These are phyloP conservation scores for Kluyveromyces dobzhanskii DNA, from an alignment of 805 yeast genomes.

Conservation along the genomic window DNA sequence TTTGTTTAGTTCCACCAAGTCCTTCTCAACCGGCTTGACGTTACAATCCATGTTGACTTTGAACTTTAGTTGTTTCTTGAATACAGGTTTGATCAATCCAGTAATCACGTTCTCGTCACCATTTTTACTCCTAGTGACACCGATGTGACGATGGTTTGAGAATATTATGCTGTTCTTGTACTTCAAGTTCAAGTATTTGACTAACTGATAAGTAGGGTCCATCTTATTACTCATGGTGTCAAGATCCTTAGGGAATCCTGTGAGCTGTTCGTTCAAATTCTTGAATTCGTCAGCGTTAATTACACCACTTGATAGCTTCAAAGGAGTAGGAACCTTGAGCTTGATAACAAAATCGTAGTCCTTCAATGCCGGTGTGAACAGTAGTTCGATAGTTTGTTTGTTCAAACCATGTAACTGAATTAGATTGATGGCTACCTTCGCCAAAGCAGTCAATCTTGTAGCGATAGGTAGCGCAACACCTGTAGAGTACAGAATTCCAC, in stretches of 20 bases:
- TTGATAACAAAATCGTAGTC: constrained; percentile 80
- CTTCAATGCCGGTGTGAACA: constrained; percentile 73
- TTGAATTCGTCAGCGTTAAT: constrained; percentile 48
- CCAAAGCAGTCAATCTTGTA: constrained; percentile 76
- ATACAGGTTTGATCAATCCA: constrained; percentile 72
- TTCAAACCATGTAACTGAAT: constrained; percentile 39
- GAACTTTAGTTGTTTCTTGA: constrained; percentile 54
- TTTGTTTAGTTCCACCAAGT: constrained; percentile 53
- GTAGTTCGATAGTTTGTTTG: constrained; percentile 37
- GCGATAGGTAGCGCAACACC: constrained; percentile 66
- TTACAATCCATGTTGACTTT: constrained; percentile 73
- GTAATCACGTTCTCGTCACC: constrained; percentile 58
- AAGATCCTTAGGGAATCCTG: constrained; percentile 29
- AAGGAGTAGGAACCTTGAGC: constrained; percentile 38
- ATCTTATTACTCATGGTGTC: constrained; percentile 37
- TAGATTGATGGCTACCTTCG: constrained; percentile 62
- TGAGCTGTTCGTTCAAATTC: constrained; percentile 36
- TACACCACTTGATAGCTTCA: constrained; percentile 47
- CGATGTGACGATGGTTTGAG: constrained; percentile 48
- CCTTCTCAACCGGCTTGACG: constrained; percentile 50
- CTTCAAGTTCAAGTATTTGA: constrained; percentile 50
- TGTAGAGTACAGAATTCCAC: constrained; percentile 78
- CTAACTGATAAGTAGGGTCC: constrained; percentile 57
- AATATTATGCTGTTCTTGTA: constrained; percentile 64
- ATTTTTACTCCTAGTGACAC: constrained; percentile 44